phyloP scores from a whole-genome alignment of 1,284 basidiomycete species.

The Athelia sp. region DNA sequence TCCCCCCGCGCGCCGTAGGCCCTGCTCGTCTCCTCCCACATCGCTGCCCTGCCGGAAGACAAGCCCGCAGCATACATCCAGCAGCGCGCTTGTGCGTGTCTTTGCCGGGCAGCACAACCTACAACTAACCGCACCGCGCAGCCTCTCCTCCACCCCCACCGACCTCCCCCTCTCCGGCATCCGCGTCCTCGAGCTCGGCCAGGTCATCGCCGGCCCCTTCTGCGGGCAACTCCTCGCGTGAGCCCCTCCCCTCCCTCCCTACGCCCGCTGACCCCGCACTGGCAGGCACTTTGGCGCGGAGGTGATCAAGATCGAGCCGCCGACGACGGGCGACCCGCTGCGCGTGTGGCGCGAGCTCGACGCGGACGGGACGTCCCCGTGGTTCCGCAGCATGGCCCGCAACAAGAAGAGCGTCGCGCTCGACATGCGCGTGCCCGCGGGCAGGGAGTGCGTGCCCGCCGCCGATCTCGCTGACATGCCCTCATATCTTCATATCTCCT shows the following conservation, averaged over 20 bases:
- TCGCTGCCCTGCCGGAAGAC: too few species aligned
- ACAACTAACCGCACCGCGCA: not conserved
- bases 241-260: slow-evolving; percentile 7
- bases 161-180: slow-evolving; percentile 51
- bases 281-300: slow-evolving; percentile 67
- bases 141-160: slow-evolving; percentile 2
- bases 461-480: not conserved
- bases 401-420: slow-evolving; percentile 73
- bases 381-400: slow-evolving; percentile 64
- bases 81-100: too few species aligned
- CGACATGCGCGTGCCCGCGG: slow-evolving; percentile 54
- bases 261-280: not conserved
- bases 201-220: slow-evolving; percentile 68
- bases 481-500: slow-evolving; percentile 2
- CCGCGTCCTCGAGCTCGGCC: slow-evolving; percentile 64
- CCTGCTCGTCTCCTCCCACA: too few species aligned
- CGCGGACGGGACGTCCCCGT: slow-evolving; percentile 63
- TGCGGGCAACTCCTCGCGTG: slow-evolving; percentile 67
- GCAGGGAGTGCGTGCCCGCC: slow-evolving; percentile 44
- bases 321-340: slow-evolving; percentile 57
- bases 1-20: too few species aligned
- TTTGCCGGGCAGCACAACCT: too few species aligned
- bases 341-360: slow-evolving; percentile 69
- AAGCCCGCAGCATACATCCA: too few species aligned
- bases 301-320: slow-evolving; percentile 66